Conservation (phyloP, 2,329 filamentous ascomycete genomes). For the Didymella arachidicola region DNA sequence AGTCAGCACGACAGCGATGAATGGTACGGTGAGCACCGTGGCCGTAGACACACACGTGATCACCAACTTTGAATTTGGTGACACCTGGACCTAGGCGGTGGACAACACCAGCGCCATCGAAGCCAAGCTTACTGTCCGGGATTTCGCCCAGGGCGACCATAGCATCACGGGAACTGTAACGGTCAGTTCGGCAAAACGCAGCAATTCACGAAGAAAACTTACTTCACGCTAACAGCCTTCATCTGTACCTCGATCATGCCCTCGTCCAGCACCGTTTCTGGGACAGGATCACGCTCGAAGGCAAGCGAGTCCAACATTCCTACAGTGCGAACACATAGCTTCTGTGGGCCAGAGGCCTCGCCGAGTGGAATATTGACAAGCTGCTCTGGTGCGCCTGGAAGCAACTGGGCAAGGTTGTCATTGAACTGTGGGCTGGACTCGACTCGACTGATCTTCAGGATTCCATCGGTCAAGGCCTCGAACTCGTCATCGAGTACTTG, state of each 20-base stretch:
- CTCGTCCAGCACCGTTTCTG: not conserved
- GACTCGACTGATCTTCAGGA: not conserved
- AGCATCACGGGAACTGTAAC: constrained; percentile 21
- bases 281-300: not conserved
- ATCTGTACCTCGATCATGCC: constrained; percentile 1
- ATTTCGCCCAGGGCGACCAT: constrained; percentile 16
- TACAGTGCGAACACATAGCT: not conserved
- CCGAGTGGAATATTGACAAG: not conserved
- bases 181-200: not conserved
- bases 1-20: constrained; percentile 1
- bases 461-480: not conserved
- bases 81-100: constrained; percentile 3
- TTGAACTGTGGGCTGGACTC: not conserved
- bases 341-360: not conserved
- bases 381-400: not conserved
- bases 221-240: not conserved
- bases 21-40: not conserved
- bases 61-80: constrained; percentile 2
- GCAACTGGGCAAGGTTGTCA: not conserved
- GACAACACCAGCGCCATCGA: constrained; percentile 24
- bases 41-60: not conserved
- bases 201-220: not conserved
- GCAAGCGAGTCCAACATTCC: not conserved
- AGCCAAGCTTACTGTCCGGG: constrained; percentile 13
- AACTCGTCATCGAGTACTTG: not conserved